Evolutionary conservation across 2,329 filamentous ascomycete genomes (phyloP).

Genomic region (Xylariales sp.): DNA sequence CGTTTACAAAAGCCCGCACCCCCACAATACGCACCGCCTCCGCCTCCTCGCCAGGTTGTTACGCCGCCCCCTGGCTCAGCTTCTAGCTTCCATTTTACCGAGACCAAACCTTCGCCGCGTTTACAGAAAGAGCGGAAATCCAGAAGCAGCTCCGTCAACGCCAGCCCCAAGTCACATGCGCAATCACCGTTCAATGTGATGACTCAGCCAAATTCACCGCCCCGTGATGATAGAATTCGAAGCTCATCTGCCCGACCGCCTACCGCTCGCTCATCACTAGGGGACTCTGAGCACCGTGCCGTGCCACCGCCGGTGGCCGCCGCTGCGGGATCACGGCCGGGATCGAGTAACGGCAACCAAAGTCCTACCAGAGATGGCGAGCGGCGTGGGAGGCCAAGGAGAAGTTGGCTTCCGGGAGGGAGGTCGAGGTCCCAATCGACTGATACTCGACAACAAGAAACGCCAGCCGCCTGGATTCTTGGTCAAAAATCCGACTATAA

Average conservation of each 20-base stretch:
- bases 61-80: constrained; percentile 37
- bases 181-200: constrained; percentile 36
- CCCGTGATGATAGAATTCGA: constrained; percentile 55
- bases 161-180: constrained; percentile 25
- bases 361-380: constrained; percentile 55
- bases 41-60: constrained; percentile 37
- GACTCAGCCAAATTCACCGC: constrained; percentile 44
- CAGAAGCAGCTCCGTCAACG: constrained; percentile 47
- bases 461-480: constrained; percentile 65
- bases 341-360: constrained; percentile 56
- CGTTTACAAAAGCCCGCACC: constrained; percentile 45
- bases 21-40: constrained; percentile 38
- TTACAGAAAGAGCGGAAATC: constrained; percentile 46
- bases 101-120: constrained; percentile 45
- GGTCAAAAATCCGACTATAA: constrained; percentile 68
- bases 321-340: constrained; percentile 45
- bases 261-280: constrained; percentile 41
- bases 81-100: constrained; percentile 43
- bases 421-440: constrained; percentile 64
- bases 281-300: constrained; percentile 49
- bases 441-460: constrained; percentile 46
- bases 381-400: constrained; percentile 58
- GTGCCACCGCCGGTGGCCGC: constrained; percentile 42
- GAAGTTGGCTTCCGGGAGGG: constrained; percentile 65
- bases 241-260: constrained; percentile 62